Base-by-base conservation (phyloP, 2,329 filamentous ascomycete genomes). In the Curvularia lunata region DNA sequence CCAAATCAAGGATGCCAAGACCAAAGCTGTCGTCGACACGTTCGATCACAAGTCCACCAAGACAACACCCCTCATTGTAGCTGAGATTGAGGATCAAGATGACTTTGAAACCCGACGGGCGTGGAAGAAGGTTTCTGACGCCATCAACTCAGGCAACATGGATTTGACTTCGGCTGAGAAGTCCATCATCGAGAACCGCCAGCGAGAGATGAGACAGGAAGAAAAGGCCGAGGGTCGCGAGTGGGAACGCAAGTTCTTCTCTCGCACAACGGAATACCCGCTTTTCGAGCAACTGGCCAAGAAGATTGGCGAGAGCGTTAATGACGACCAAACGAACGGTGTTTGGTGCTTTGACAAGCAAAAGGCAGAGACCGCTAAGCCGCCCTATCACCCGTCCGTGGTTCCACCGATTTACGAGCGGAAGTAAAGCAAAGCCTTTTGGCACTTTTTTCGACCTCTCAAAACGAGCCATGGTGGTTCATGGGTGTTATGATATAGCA, bases 191-290 rank as follows among this genome's bases (percentile, higher is more conserved):
- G 95, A 98, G 78, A 91, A 92, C 67, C 87, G 88, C 34, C 94
- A 98, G 82, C 87, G 92, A 13, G 91, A 85, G 76, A 83, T 87
- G 79, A 87, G 93, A 63, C 85, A 86, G 74, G 82, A 86, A 70
- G 93, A 97, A 76, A 86, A 86, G 69, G 83, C 85, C n/a, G 90
- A 92, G 67, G 88, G 88, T 19, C 84, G 84, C 42, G 82, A 86
- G 40, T 99, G 95, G 94, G 85, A 92, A 71, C 85, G 92, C 45
- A 85, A 89, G 53, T 98, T 95, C 81, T 99, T 98, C 79, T 86
- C 70, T 1, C 70, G 75, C 25, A 68, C 72, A 13, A 74, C 78
- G 2, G 72, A 68, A 32, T 68, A 71, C 43, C 82, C 56, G 69
- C 77, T 69, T 69, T 84, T 70, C 67, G 83, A 81, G 72, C 82